Evolutionary conservation across 768 basidiomycete genomes (phyloP).

Genomic region (Leucogyrophana mollusca): DNA sequence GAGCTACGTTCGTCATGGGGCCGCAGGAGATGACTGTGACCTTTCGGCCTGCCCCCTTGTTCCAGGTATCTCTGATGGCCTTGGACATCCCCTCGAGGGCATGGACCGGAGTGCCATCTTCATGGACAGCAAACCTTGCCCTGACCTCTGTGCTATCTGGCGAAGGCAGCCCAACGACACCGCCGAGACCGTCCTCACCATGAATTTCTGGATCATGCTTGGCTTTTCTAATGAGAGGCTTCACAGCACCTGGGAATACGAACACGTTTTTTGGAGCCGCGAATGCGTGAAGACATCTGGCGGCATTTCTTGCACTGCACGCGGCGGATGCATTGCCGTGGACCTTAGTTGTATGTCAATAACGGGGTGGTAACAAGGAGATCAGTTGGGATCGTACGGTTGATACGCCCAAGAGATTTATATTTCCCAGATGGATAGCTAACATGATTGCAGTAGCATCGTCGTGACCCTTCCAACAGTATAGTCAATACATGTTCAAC

Average conservation of each 20-base stretch:
- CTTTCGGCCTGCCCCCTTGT: slow-evolving; percentile 55
- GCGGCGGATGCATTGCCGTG: slow-evolving; percentile 75
- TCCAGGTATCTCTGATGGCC: slow-evolving; percentile 55
- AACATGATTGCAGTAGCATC: slow-evolving; percentile 85
- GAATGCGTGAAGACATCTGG: slow-evolving; percentile 74
- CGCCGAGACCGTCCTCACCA: slow-evolving; percentile 79
- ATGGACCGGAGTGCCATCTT: slow-evolving; percentile 40
- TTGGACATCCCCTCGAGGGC: slow-evolving; percentile 72
- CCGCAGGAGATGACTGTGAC: slow-evolving; percentile 75
- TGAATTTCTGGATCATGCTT: slow-evolving; percentile 79
- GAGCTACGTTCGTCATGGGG: slow-evolving; percentile 81
- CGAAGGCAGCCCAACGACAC: slow-evolving; percentile 73
- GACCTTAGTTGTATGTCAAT: too few relatives aligned
- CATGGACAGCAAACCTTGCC: slow-evolving; percentile 44
- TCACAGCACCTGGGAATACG: slow-evolving; percentile 67
- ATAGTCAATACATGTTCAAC: too few relatives aligned
- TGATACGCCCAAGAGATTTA: slow-evolving; percentile 78
- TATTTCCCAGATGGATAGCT: slow-evolving; percentile 62
- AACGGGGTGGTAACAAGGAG: too few relatives aligned
- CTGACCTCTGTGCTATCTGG: slow-evolving; percentile 47
- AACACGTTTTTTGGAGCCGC: slow-evolving; percentile 56
- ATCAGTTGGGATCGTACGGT: slow-evolving; percentile 66
- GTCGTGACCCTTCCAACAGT: slow-evolving; percentile 72
- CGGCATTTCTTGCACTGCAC: slow-evolving; percentile 69
- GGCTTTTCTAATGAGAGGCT: slow-evolving; percentile 62